Evolutionary conservation across 805 yeast genomes (phyloP).

Genomic region (Danielia reshetovae): DNA sequence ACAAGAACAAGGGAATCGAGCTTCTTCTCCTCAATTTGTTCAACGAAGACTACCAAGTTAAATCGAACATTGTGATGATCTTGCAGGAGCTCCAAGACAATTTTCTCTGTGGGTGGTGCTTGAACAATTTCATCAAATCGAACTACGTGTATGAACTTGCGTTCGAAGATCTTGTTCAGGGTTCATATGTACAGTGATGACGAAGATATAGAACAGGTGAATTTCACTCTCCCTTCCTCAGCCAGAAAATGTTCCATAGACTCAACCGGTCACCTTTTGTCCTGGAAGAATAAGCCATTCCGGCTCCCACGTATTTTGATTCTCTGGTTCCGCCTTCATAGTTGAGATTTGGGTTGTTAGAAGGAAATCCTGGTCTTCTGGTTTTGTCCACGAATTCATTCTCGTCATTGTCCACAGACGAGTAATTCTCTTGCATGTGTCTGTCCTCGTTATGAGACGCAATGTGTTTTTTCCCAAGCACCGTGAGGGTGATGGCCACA

Average conservation of each 20-base stretch:
- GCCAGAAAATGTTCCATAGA: slow-evolving; percentile 19
- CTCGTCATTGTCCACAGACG: slow-evolving; percentile 23
- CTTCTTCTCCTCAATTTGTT: slow-evolving; percentile 37
- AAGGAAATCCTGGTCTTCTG: slow-evolving; percentile 55
- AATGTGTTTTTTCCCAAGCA: slow-evolving; percentile 35
- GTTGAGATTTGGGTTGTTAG: slow-evolving; percentile 26
- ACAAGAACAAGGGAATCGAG: slow-evolving; percentile 44
- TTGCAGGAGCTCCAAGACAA: slow-evolving; percentile 42
- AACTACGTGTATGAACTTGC: slow-evolving; percentile 40
- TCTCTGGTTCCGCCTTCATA: slow-evolving; percentile 42
- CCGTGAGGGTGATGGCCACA: slow-evolving; percentile 28
- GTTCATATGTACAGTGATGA: not conserved
- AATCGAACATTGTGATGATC: slow-evolving; percentile 38
- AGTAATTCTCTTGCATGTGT: slow-evolving; percentile 34
- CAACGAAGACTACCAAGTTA: slow-evolving; percentile 37
- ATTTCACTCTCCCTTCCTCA: not conserved
- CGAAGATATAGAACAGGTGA: not conserved
- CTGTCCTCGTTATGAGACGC: slow-evolving; percentile 30
- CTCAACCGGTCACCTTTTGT: slow-evolving; percentile 51
- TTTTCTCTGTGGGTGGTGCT: slow-evolving; percentile 44
- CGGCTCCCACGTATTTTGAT: slow-evolving; percentile 67
- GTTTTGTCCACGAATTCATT: slow-evolving; percentile 25
- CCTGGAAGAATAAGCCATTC: slow-evolving; percentile 55
- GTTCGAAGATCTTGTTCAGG: slow-evolving; percentile 27
- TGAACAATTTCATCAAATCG: slow-evolving; percentile 31